A percentile compares a stretch with the other conserved stretches of the same genome.
Evolutionary conservation across 2,329 filamentous ascomycete genomes (phyloP).

Genomic region (Zalaria obscura): DNA sequence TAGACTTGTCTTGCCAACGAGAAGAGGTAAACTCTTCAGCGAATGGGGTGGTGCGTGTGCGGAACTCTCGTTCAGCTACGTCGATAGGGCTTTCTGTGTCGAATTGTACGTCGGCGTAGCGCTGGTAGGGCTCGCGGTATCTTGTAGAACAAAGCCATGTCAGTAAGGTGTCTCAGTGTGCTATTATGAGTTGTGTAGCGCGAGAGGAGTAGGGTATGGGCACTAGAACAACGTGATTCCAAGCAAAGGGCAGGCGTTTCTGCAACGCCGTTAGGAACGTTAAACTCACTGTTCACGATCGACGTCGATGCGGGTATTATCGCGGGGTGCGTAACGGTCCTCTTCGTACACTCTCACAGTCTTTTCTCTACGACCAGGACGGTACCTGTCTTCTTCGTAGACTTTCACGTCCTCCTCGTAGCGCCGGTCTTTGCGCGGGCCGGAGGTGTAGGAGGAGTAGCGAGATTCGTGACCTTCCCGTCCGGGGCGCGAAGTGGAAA

Average conservation of each 20-base stretch:
- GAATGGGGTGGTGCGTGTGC: conserved; percentile 22
- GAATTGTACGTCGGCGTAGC: conserved; percentile 51
- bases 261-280: background rate
- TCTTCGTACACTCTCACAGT: conserved; percentile 22
- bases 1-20: conserved; percentile 24
- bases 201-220: conserved; percentile 3
- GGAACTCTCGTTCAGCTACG: conserved; percentile 34
- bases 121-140: conserved; percentile 41
- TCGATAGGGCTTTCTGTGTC: conserved; percentile 49
- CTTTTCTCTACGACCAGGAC: conserved; percentile 46
- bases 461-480: conserved; percentile 92
- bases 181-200: background rate
- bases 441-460: conserved; percentile 43
- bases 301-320: conserved; percentile 23
- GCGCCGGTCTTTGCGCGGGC: conserved; percentile 51
- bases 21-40: conserved; percentile 24
- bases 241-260: conserved; percentile 5
- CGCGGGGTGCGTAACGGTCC: conserved; percentile 21
- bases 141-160: conserved; percentile 19
- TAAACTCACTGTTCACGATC: conserved; percentile 37
- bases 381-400: conserved; percentile 62
- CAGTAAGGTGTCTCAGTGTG: background rate
- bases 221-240: conserved; percentile 4
- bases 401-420: conserved; percentile 79
- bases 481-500: conserved; percentile 73